Evolutionary conservation across 371 early-diverging fungal species (phyloP).

Genomic region (Apophysomyces ossiformis): DNA sequence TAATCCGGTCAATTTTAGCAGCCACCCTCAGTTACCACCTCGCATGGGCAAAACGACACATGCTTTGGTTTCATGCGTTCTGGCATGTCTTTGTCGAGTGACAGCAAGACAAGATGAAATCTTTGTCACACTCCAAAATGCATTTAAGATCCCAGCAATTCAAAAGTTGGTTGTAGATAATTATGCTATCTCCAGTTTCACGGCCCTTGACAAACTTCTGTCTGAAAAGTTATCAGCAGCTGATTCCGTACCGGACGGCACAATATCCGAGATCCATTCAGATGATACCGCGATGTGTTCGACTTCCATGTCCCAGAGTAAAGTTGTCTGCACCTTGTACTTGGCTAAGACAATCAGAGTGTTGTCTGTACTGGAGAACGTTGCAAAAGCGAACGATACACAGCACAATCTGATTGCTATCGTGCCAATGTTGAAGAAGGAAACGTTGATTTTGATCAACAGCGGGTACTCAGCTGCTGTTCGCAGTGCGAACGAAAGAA

Average conservation of each 20-base stretch:
- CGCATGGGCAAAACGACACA: not conserved
- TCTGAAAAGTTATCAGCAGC: not conserved
- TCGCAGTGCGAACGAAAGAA: too few species aligned
- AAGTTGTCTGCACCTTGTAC: too few species aligned
- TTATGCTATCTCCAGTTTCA: not conserved
- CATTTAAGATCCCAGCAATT: not conserved
- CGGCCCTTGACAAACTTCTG: not conserved
- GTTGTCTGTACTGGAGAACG: too few species aligned
- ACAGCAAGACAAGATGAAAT: not conserved
- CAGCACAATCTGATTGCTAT: too few species aligned
- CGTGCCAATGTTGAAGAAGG: too few species aligned
- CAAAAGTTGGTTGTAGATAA: not conserved
- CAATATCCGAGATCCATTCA: not conserved
- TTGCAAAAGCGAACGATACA: too few species aligned
- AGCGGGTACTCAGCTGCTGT: too few species aligned
- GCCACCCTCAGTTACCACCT: not conserved
- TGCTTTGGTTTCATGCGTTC: not conserved
- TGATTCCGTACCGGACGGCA: not conserved
- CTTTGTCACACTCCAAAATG: not conserved
- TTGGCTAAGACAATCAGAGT: too few species aligned
- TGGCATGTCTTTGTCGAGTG: not conserved
- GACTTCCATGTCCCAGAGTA: too few species aligned
- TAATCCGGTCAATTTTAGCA: not conserved
- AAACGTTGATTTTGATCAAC: too few species aligned
- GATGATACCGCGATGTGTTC: too few species aligned